phyloP scores from a whole-genome alignment of 2,329 filamentous ascomycete genomes.

The Colletotrichum sidae region DNA sequence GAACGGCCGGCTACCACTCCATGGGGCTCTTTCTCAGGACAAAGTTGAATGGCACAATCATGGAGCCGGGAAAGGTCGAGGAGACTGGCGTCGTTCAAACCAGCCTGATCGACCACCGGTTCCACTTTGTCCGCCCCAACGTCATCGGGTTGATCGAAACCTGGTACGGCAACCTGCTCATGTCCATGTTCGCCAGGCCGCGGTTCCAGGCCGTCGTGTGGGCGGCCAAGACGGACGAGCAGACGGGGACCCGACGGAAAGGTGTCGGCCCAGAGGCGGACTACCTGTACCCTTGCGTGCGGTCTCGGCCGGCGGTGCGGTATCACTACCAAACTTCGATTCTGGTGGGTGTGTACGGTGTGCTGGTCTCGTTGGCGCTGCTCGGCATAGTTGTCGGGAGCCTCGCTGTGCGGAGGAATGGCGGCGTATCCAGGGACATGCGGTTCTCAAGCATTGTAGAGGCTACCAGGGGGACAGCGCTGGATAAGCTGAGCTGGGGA shows the following conservation, averaged over 20 bases:
- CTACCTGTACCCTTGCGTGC: constrained; percentile 42
- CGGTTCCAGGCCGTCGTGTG: constrained; percentile 47
- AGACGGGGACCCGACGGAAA: constrained; percentile 12
- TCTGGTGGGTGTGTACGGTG: constrained; percentile 48
- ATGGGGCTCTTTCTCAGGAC: constrained; percentile 45
- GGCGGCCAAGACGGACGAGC: constrained; percentile 41
- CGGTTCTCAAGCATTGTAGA: constrained; percentile 51
- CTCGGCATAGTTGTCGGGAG: constrained; percentile 43
- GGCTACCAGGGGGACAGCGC: constrained; percentile 48
- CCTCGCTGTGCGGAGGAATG: constrained; percentile 45
- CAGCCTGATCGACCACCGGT: constrained; percentile 48
- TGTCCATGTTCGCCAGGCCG: constrained; percentile 48
- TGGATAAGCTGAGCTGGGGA: constrained; percentile 45
- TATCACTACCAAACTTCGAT: constrained; percentile 44
- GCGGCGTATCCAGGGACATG: constrained; percentile 45
- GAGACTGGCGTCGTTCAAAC: constrained; percentile 51
- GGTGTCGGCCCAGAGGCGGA: background rate
- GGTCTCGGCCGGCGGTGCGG: constrained; percentile 42
- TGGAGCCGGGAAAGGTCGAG: constrained; percentile 40
- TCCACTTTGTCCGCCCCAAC: constrained; percentile 41
- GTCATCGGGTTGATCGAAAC: constrained; percentile 40
- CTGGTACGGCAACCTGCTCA: constrained; percentile 48
- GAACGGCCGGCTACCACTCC: constrained; percentile 45
- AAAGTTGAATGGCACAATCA: constrained; percentile 45
- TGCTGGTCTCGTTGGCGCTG: constrained; percentile 43